These are phyloP conservation scores for Olyra latifolia DNA, from an alignment of 176 grass and related monocot genomes.

Conservation along the genomic window DNA sequence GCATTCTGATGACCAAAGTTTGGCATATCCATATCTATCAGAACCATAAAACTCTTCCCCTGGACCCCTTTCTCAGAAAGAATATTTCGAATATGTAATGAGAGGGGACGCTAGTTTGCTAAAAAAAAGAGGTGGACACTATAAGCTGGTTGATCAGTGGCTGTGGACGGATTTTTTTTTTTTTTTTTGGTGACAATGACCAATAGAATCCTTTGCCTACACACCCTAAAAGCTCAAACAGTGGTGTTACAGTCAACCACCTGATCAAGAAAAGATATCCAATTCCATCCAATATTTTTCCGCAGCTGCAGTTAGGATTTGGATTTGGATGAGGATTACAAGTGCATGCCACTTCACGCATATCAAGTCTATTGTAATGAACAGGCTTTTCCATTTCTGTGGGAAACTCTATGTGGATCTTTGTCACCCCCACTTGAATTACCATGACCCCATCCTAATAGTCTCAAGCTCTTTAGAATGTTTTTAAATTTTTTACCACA, in stretches of 20 bases:
- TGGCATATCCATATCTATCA: background rate
- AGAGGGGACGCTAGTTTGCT: background rate
- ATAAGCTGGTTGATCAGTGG: slow-evolving; percentile 15
- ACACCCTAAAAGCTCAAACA: slow-evolving; percentile 22
- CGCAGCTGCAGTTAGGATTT: background rate
- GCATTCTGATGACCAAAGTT: background rate
- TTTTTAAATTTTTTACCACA: background rate
- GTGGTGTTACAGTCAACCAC: slow-evolving; percentile 31
- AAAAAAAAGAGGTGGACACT: too few species aligned
- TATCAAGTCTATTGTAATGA: slow-evolving; percentile 1
- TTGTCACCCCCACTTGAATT: slow-evolving; percentile 40
- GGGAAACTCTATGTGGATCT: slow-evolving; percentile 36
- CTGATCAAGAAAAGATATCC: slow-evolving; percentile 13
- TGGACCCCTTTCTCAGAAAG: background rate
- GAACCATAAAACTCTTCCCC: background rate
- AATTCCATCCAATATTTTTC: slow-evolving; percentile 19
- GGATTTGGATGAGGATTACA: slow-evolving; percentile 9
- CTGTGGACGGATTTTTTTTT: background rate
- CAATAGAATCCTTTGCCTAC: background rate
- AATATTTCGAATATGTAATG: background rate
- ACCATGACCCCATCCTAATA: background rate
- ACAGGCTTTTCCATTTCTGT: slow-evolving; percentile 29
- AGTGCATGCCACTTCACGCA: slow-evolving; percentile 3
- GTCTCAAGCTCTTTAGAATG: background rate
- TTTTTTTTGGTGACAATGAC: background rate